A percentile compares a stretch with the other conserved stretches of the same genome.
Evolutionary conservation across 2,329 filamentous ascomycete genomes (phyloP).

Genomic region (Aspergillus piperis): DNA sequence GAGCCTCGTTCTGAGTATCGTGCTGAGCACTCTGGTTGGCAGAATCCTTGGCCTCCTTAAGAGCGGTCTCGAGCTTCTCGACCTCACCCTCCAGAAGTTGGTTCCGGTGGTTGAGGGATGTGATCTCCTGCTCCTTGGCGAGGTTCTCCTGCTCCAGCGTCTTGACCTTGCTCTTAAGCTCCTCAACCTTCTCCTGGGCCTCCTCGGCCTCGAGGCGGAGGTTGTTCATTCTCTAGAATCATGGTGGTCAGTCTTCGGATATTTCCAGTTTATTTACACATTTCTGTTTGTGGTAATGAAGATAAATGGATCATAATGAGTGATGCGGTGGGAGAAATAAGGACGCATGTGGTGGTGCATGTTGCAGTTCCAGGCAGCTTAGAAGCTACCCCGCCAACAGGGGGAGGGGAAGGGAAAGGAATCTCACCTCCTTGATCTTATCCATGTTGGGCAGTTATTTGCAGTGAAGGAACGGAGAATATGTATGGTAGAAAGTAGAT

Average conservation of each 20-base stretch:
- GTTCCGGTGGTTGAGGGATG: conserved; percentile 94
- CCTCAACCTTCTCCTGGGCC: conserved; percentile 76
- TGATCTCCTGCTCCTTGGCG: conserved; percentile 97
- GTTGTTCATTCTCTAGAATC: conserved; percentile 81
- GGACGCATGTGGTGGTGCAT: conserved; percentile 19
- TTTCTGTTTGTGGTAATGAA: conserved; percentile 4
- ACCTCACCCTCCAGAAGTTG: conserved; percentile 84
- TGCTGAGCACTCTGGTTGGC: conserved; percentile 80
- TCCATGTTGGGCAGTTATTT: conserved; percentile 62
- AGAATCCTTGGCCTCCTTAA: conserved; percentile 85
- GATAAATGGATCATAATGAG: conserved; percentile 15
- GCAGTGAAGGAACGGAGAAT: conserved; percentile 18
- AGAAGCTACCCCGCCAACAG: conserved; percentile 44
- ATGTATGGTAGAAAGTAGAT: conserved; percentile 32
- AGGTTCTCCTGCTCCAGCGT: conserved; percentile 90
- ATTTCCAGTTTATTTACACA: conserved; percentile 20
- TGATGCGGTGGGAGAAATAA: not conserved
- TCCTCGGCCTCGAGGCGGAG: conserved; percentile 94
- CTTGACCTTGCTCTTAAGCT: conserved; percentile 86
- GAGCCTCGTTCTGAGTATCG: conserved; percentile 85
- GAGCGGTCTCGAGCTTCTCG: conserved; percentile 81
- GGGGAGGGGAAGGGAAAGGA: conserved; percentile 23
- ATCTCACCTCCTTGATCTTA: conserved; percentile 83
- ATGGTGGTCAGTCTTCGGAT: conserved; percentile 4
- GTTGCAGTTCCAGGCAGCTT: conserved; percentile 30